Evolutionary conservation across 2,329 filamentous ascomycete species (phyloP).

Genomic region (Fusarium drepaniforme): DNA sequence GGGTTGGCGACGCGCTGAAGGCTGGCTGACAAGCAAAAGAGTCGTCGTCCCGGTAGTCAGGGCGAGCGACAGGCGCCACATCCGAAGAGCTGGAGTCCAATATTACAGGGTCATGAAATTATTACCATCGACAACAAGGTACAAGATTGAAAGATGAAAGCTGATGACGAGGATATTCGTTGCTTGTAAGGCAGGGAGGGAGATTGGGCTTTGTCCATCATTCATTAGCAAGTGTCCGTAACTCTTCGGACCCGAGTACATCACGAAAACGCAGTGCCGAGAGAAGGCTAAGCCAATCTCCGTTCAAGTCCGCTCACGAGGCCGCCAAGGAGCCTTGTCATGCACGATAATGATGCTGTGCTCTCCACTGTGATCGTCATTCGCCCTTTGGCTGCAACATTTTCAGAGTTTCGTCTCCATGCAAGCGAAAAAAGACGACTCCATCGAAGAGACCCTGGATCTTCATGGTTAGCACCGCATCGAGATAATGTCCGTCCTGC

Average conservation of each 20-base stretch:
- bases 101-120: background rate
- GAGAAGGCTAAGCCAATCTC: background rate
- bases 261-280: background rate
- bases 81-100: conserved; percentile 25
- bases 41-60: background rate
- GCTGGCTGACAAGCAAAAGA: conserved; percentile 6
- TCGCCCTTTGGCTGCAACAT: background rate
- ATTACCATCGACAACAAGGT: background rate
- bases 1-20: conserved; percentile 19
- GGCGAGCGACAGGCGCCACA: conserved; percentile 23
- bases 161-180: background rate
- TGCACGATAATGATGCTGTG: conserved; percentile 5
- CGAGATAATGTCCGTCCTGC: conserved; percentile 4
- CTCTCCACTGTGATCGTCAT: conserved; percentile 29
- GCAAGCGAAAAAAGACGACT: background rate
- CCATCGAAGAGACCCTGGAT: conserved; percentile 35
- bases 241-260: conserved; percentile 27
- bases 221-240: conserved; percentile 12
- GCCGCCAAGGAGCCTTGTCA: background rate
- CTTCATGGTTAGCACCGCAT: conserved; percentile 13
- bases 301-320: background rate
- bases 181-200: conserved; percentile 19
- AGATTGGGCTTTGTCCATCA: conserved; percentile 14
- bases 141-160: background rate
- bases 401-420: background rate